Evolutionary conservation across 495 filamentous ascomycete species (phyloP), one percentile per base, ranked within the genome.

Genomic region (Elaphomyces granulatus): DNA sequence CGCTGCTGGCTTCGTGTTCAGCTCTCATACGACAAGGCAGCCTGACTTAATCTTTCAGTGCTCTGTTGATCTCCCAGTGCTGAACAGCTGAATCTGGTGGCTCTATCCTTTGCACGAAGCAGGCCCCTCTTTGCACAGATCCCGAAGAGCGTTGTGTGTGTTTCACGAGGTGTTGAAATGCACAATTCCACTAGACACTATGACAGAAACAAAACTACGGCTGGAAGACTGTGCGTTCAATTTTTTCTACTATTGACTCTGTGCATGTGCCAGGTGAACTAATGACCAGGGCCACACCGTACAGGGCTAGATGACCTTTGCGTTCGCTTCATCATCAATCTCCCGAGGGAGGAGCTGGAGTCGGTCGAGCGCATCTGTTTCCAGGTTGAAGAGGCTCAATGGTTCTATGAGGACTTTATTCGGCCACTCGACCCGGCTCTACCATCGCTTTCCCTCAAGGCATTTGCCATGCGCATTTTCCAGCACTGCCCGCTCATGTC

Each of bases 331-430:
- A 87, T 98, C 50, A 83, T 96, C 53, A 95, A 96, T 61, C 70
- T 94, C 36, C 90, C 90, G 15, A 70, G 76, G 45, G 85, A 87
- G 58, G 90, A 96, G 57, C 78, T 95, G 20, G 74, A 78, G 44
- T 84, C 80, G 0, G 82, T 93, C 15, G 85, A 87, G 52, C 83
- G 90, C 46, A 86, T 96, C 53, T 94, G 87, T 60, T 98, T 98
- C 59, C 87, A 95, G 64, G 80, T 98, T 40, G 90, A 98, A 60
- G 92, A 95, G 54, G 90, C 90, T 53, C 90, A 98, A 81, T 98
- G 90, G 90, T 96, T 87, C 59, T 98, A 95, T 76, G 92, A 96
- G 61, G 90, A 98, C 60, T 98, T 96, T 54, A 83, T 98, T 59
- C 82, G 92, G 26, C 87, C 86, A 20, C 65, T 87, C 39, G 84